phyloP scores from a whole-genome alignment of 1,284 basidiomycete species.

The Ceratobasidium sp. region DNA sequence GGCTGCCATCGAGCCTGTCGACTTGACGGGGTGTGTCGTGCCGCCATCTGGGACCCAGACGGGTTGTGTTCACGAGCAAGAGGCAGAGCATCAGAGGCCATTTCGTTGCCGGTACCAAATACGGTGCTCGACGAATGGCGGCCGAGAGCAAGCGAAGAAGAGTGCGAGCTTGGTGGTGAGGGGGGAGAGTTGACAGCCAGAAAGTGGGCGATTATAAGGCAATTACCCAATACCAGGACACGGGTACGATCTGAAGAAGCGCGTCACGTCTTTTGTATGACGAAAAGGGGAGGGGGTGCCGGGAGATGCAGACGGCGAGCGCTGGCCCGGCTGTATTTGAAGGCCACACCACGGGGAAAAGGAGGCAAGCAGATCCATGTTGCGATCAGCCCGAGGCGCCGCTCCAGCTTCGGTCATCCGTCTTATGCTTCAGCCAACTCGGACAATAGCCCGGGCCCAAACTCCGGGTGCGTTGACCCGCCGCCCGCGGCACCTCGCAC shows the following conservation, averaged over 20 bases:
- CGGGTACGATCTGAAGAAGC: constrained; percentile 39
- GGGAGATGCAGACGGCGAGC: neutral
- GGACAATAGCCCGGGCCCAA: constrained; percentile 38
- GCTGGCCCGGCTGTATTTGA: constrained; percentile 23
- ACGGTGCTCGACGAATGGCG: neutral
- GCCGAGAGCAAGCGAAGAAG: neutral
- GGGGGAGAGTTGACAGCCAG: neutral
- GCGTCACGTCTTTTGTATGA: constrained; percentile 32
- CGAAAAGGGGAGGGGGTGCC: constrained; percentile 2
- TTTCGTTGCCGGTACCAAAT: neutral
- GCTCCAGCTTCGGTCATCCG: constrained; percentile 23
- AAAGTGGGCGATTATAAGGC: neutral
- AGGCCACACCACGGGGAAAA: constrained; percentile 1
- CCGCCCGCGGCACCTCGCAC: neutral
- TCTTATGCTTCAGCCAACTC: constrained; percentile 22
- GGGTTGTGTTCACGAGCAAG: constrained; percentile 13
- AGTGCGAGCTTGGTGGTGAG: neutral
- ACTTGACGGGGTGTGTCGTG: neutral
- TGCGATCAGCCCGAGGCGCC: constrained; percentile 29
- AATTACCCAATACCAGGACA: constrained; percentile 8
- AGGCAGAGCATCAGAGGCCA: constrained; percentile 10
- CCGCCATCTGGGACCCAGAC: constrained; percentile 27
- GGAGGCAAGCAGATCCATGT: constrained; percentile 15
- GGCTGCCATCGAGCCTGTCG: constrained; percentile 38
- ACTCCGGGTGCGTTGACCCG: constrained; percentile 16